A percentile compares a stretch with the other conserved stretches of the same genome.
These are phyloP conservation scores for Glycine soja DNA, from an alignment of 306 rosid genomes.

Conservation along the genomic window DNA sequence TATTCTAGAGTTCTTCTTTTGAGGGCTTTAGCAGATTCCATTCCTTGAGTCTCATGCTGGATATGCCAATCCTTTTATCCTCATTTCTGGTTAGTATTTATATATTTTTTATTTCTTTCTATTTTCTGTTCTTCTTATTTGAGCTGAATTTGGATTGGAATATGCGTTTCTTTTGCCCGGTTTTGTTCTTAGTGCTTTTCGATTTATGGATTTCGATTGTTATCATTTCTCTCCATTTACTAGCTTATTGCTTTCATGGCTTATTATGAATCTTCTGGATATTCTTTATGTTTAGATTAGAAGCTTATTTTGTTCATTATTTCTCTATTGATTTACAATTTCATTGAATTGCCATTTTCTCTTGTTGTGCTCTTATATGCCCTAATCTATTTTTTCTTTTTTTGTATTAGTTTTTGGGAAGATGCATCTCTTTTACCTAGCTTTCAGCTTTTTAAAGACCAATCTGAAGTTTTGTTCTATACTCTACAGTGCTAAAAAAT, in stretches of 20 bases:
- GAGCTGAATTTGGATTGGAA: constrained; percentile 26
- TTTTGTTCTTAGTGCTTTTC: constrained; percentile 33
- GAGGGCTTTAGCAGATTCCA: constrained; percentile 54
- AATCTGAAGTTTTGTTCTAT: constrained; percentile 13
- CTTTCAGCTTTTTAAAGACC: constrained; percentile 25
- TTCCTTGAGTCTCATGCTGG: constrained; percentile 52
- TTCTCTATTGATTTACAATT: constrained; percentile 41
- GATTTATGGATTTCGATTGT: constrained; percentile 36
- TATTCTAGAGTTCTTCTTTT: constrained; percentile 49
- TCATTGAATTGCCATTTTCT: constrained; percentile 11
- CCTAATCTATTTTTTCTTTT: constrained; percentile 30
- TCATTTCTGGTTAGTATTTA: constrained; percentile 57
- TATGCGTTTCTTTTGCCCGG: constrained; percentile 27
- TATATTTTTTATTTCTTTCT: background rate
- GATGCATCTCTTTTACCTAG: constrained; percentile 36
- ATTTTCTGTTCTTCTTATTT: background rate
- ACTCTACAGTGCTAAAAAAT: background rate
- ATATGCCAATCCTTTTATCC: constrained; percentile 46
- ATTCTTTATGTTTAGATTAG: constrained; percentile 6
- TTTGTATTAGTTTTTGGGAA: constrained; percentile 23
- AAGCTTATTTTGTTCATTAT: constrained; percentile 25
- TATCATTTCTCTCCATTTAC: constrained; percentile 41
- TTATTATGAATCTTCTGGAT: constrained; percentile 56
- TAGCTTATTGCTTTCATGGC: constrained; percentile 31
- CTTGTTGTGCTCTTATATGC: constrained; percentile 36